These are phyloP conservation scores for Fraxinus pennsylvanica DNA, from an alignment of 257 asterid species.

Conservation along the genomic window DNA sequence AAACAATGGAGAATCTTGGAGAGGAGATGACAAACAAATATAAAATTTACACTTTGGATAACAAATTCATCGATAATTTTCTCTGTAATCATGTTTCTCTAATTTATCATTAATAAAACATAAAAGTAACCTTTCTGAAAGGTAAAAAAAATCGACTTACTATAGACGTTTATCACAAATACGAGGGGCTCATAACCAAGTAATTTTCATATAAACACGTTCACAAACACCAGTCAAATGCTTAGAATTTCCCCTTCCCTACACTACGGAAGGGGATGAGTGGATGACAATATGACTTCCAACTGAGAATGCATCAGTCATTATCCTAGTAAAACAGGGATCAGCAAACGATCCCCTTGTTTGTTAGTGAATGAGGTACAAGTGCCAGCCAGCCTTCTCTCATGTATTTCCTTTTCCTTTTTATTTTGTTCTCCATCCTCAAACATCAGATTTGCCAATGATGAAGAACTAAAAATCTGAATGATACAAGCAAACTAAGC, in stretches of 20 bases:
- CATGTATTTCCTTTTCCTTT: not conserved
- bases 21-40: too few species aligned
- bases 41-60: not conserved
- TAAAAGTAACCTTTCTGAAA: not conserved
- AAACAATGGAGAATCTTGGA: not conserved
- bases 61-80: not conserved
- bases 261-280: not conserved
- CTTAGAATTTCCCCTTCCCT: not conserved
- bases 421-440: constrained; percentile 2
- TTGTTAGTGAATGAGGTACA: not conserved
- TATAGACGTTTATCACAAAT: not conserved
- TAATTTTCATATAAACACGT: not conserved
- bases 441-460: not conserved
- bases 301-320: not conserved
- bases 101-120: not conserved
- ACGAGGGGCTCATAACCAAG: not conserved
- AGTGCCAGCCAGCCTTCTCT: not conserved
- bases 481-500: constrained; percentile 82
- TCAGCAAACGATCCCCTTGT: not conserved
- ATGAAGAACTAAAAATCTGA: constrained; percentile 67
- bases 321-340: not conserved
- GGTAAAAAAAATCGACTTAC: not conserved
- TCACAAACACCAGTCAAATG: not conserved
- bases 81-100: not conserved
- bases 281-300: not conserved